A percentile compares a stretch with the other conserved stretches of the same genome.
These are phyloP conservation scores for Lanmaoa pseudosensibilis DNA, from an alignment of 768 basidiomycete species.

Conservation along the genomic window DNA sequence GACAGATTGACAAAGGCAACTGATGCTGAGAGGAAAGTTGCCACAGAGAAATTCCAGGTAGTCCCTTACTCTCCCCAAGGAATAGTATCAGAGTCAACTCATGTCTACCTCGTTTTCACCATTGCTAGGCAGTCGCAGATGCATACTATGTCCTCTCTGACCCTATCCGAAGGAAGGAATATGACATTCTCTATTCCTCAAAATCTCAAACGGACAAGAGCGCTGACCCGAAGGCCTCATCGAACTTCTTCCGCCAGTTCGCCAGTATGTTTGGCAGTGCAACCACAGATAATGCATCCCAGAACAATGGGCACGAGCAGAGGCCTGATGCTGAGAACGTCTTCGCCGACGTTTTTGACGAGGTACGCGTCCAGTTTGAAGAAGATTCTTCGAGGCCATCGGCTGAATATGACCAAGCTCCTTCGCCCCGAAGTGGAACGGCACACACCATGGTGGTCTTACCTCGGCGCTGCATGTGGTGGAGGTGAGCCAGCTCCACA, in stretches of 20 bases:
- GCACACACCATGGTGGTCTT: conserved; percentile 72
- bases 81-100: neutral
- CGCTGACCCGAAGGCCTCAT: conserved; percentile 63
- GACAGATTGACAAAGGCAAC: conserved; percentile 76
- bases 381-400: neutral
- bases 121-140: conserved; percentile 73
- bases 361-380: conserved; percentile 47
- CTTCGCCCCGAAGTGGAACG: conserved; percentile 80
- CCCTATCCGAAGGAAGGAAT: conserved; percentile 65
- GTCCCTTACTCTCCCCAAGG: neutral
- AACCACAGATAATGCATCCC: conserved; percentile 26
- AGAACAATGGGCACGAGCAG: conserved; percentile 36
- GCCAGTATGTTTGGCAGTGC: conserved; percentile 63
- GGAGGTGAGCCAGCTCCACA: conserved; percentile 39
- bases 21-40: conserved; percentile 63
- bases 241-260: conserved; percentile 76
- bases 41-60: conserved; percentile 88
- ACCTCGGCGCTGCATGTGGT: conserved; percentile 68
- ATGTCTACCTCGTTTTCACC: neutral
- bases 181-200: conserved; percentile 65
- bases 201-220: conserved; percentile 51
- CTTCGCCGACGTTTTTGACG: conserved; percentile 90
- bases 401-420: conserved; percentile 44
- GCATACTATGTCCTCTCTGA: conserved; percentile 94
- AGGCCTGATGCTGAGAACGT: conserved; percentile 78